Percentiles rank a stretch among this genome's conserved stretches.
Evolutionary conservation across 176 grass and related monocot genomes (phyloP).

Genomic region (Carex scoparia): DNA sequence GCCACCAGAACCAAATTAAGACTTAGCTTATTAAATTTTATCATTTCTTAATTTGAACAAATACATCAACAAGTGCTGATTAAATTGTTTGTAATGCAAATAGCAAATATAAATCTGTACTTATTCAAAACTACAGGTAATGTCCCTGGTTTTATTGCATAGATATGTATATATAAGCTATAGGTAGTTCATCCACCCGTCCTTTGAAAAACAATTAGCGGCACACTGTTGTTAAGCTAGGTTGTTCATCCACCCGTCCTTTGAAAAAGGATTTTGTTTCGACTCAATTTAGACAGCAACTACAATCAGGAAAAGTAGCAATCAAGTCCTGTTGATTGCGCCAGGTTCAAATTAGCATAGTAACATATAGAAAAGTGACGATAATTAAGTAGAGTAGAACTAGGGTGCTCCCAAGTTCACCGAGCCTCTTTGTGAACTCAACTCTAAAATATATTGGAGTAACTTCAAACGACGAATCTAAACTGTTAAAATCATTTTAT

Average conservation of each 20-base stretch:
- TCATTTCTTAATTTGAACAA: neutral
- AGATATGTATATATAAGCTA: neutral
- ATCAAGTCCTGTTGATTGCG: neutral
- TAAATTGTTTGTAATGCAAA: neutral
- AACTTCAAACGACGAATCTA: too few relatives aligned
- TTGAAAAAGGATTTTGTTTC: neutral
- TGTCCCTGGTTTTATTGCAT: constrained; percentile 6
- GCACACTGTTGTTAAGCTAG: neutral
- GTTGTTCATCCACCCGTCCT: neutral
- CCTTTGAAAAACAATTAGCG: constrained; percentile 4
- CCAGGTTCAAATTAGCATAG: neutral
- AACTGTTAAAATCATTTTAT: too few relatives aligned
- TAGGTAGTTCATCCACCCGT: neutral
- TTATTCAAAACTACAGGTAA: constrained; percentile 9
- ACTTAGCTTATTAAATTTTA: neutral
- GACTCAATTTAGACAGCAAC: neutral
- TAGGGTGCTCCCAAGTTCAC: too few relatives aligned
- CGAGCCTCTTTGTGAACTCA: too few relatives aligned
- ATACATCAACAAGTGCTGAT: neutral
- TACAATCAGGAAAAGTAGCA: neutral
- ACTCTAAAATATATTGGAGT: too few relatives aligned
- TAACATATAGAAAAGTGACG: neutral
- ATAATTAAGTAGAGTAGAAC: neutral
- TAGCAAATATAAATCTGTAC: neutral
- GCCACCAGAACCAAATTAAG: neutral